Evolutionary conservation across 129 eudicot species (phyloP), one percentile per base, ranked within the genome.

Genomic region (Flaveria robusta): DNA sequence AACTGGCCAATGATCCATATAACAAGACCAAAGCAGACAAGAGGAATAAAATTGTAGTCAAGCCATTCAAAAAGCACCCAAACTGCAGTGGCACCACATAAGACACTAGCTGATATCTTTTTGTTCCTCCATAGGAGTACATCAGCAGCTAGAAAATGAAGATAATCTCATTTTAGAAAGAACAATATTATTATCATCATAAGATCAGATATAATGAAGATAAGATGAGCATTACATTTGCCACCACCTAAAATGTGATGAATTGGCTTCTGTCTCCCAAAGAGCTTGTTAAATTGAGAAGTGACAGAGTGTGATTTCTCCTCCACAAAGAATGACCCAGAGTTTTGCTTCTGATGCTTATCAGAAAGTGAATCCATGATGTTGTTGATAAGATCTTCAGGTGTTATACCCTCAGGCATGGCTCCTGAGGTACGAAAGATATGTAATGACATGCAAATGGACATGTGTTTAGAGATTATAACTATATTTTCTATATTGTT

Each of bases 61-160:
- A 94, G 92, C 97, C 96, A 94, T 85, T 94, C 97, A 69, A 94
- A 94, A 31, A 94, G 87, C 79, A 94, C 92, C 99, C 97, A 94
- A 66, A 86, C 60, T 43, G 82, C 86, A 23, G 99, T 94, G 13
- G 96, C 96, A 69, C 83, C 87, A 52, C 39, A 67, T 66, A 94
- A 68, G 47, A 89, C 88, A 64, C 96, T 71, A 43, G 92, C 93
- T 60, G 99, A 91, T 51, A 91, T 91, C 86, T 94, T 94, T 82
- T 94, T 94, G 90, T 94, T 87, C 91, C 99, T 89, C 99, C 99
- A 94, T 52, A 94, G 79, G 60, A 94, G 86, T 69, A 89, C 90
- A 87, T 94, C 99, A 74, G 96, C 96, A 84, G 99, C 99, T 94
- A 27, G 37, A 65, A 71, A 49, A 71, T 66, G 34, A 72, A 66